These are phyloP conservation scores for Zygosaccharomyces pseudobailii DNA, from an alignment of 1,139 yeast genomes.

Conservation along the genomic window DNA sequence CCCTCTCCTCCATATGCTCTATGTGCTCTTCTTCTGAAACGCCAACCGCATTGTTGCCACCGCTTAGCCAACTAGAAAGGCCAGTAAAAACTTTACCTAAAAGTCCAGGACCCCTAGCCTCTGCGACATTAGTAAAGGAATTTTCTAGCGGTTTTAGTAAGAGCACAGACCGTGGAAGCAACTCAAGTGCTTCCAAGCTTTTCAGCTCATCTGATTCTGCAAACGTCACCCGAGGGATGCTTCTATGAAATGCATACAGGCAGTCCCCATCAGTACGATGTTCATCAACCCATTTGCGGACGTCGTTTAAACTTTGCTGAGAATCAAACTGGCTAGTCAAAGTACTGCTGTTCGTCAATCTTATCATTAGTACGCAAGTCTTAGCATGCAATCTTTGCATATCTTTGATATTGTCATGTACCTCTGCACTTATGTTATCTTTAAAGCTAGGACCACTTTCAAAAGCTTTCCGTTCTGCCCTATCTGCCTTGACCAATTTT, in stretches of 20 bases:
- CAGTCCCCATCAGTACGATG: slow-evolving; percentile 46
- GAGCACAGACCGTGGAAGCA: slow-evolving; percentile 63
- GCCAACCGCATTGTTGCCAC: neutral
- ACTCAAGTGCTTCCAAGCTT: slow-evolving; percentile 44
- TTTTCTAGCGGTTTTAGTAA: slow-evolving; percentile 49
- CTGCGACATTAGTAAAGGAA: slow-evolving; percentile 14
- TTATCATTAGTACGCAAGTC: slow-evolving; percentile 26
- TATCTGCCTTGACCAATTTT: slow-evolving; percentile 35
- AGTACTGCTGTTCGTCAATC: slow-evolving; percentile 28
- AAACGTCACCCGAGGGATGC: slow-evolving; percentile 42
- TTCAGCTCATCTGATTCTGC: slow-evolving; percentile 51
- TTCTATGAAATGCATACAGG: slow-evolving; percentile 46
- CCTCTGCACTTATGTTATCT: slow-evolving; percentile 2
- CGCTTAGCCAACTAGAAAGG: slow-evolving; percentile 33
- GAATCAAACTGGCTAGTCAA: slow-evolving; percentile 27
- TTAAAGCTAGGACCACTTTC: slow-evolving; percentile 4
- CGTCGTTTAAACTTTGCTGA: slow-evolving; percentile 37
- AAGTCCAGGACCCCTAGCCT: slow-evolving; percentile 31
- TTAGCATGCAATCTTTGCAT: slow-evolving; percentile 2
- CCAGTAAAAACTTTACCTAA: slow-evolving; percentile 33
- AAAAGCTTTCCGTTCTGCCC: slow-evolving; percentile 24
- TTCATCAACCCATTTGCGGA: slow-evolving; percentile 58
- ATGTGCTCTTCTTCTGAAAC: neutral
- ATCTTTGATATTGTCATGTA: slow-evolving; percentile 19
- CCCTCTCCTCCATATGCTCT: neutral